These are phyloP conservation scores for Ceratocystis cacaofunesta DNA, from an alignment of 2,329 filamentous ascomycete species.

Conservation along the genomic window DNA sequence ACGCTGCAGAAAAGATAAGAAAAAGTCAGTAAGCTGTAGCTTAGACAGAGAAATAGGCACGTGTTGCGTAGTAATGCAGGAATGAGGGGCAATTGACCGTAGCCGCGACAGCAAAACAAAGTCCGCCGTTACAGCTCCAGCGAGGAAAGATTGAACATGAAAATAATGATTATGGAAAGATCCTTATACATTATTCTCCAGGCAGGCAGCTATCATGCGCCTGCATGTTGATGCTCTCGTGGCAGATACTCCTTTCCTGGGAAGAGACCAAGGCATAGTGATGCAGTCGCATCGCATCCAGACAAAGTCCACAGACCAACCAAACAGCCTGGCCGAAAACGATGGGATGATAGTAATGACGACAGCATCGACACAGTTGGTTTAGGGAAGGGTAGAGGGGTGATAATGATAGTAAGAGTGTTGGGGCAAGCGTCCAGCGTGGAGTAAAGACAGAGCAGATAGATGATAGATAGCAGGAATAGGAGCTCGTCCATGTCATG, in stretches of 20 bases:
- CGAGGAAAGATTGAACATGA: neutral
- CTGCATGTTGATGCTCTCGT: neutral
- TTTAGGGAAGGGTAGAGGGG: neutral
- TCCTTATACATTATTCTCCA: neutral
- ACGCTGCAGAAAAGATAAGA: constrained; percentile 5
- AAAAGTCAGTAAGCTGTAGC: constrained; percentile 8
- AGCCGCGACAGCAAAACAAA: neutral
- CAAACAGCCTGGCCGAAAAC: neutral
- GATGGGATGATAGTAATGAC: neutral
- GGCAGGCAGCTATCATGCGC: neutral
- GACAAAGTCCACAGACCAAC: neutral
- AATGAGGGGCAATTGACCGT: constrained; percentile 3
- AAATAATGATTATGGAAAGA: neutral
- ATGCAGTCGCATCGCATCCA: neutral
- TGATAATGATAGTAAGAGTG: neutral
- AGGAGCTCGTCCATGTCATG: neutral
- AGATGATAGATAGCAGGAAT: constrained; percentile 13
- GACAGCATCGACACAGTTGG: neutral
- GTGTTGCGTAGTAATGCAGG: constrained; percentile 1
- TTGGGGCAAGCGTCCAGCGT: neutral
- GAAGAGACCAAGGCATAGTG: neutral
- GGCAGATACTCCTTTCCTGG: neutral
- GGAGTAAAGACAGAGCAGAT: constrained; percentile 4
- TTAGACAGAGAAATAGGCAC: neutral
- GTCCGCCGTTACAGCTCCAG: neutral